Base-by-base conservation (phyloP, 2,329 filamentous ascomycete species). In the Knufia fluminis region DNA sequence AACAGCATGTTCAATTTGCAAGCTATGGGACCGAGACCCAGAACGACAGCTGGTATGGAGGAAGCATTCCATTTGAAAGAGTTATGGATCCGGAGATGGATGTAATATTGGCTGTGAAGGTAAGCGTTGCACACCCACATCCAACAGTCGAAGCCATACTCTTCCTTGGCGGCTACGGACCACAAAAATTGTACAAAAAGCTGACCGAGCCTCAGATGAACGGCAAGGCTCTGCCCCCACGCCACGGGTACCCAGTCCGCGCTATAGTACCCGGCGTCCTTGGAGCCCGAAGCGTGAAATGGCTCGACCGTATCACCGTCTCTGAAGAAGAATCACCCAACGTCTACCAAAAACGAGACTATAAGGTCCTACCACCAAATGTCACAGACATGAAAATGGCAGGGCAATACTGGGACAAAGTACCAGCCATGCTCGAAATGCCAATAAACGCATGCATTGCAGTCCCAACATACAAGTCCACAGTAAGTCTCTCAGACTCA, bases 41-140 rank as follows among this genome's bases (percentile, higher is more conserved):
- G 59, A 74, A 79, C 2, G 77, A 78, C 51, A 66, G 66, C n/a
- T 80, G 72, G 67, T 82, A 80, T 59, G 78, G 78, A 7, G 73
- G 70, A 14, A 75, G 71, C 49, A 74, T 80, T 38, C 67, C 72
- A n/a, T 60, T 78, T 17, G 62, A 61, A 17, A 64, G 72, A 48
- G 72, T 68, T 40, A 59, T 76, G 63, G 57, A 64, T 28, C 57
- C 61, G 19, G 68, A 69, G 28, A 68, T 66, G 39, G 72, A 74
- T 45, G 68, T 71, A 33, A 68, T 76, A 51, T 56, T 77, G 19
- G 73, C 72, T 8, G 59, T 75, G 38, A 68, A 74, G 60, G 71
- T 71, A 57, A 44, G 62, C 46, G 16, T 10, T 24, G 26, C 10
- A n/a, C 7, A 26, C 40, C n/a, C n/a, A 28, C 19, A 3, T 26